Evolutionary conservation across 371 early-diverging fungal species (phyloP), one percentile per base, ranked within the genome.

Genomic region (Mortierella sp.): DNA sequence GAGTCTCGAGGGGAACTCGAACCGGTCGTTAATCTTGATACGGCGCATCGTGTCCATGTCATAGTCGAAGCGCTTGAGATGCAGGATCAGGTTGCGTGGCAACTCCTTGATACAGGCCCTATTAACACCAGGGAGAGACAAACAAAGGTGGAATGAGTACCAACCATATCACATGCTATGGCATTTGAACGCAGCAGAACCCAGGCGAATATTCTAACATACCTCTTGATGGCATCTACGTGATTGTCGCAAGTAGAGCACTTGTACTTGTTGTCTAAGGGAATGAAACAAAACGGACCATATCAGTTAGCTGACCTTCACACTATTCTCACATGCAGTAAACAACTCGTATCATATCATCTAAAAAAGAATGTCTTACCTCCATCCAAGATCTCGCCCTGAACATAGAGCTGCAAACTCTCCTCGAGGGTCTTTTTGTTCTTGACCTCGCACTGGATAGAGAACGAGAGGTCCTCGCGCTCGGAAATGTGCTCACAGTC

Each of bases 1-100:
- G 9, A 88, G 74, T 10, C 73, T 66, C 2, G 73, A 79, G 19
- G 90, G 90, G 65, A 90, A 89, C 65, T 87, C 88, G 71, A 90
- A 88, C 16, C 73, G 79, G 58, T 90, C 90, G 58, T 90, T 88
- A 65, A 90, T 86, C 76, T 90, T 90, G 58, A 87, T 79, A 16
- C 90, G 80, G 24, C 79, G 75, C 79, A 89, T 85, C 24, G 86
- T 80, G 44, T 88, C 87, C 87, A 89, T 83, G 63, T 90, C 91
- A 29, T 91, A 88, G 45, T 88, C 88, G 73, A 91, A 91, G 31
- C 91, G 87, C 66, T 91, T 91, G 58, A 91, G 72, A 74, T 91
- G 91, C 37, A 91, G 41, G 26, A 91, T 87, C 29, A 91, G 73
- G 47, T 86, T 88, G 11, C 76, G 79, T 8, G 91, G 91, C 26